A percentile compares a stretch with the other conserved stretches of the same genome.
These are phyloP conservation scores for Barnettozyma vustinii DNA, from an alignment of 805 yeast species.

Conservation along the genomic window DNA sequence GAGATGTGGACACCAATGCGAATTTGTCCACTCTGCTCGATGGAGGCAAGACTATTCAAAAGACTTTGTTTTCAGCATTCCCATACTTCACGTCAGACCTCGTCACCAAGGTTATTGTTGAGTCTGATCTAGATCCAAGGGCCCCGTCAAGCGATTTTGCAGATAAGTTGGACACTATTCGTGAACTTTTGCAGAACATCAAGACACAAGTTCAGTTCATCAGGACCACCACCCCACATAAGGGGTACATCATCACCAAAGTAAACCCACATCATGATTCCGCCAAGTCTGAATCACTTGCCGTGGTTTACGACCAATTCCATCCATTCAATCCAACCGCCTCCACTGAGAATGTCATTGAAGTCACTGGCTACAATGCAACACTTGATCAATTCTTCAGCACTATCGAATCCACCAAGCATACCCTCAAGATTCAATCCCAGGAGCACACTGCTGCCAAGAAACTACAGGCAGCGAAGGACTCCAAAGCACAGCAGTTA, in stretches of 20 bases:
- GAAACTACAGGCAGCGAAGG: conserved; percentile 67
- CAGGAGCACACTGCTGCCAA: conserved; percentile 73
- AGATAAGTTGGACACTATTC: conserved; percentile 28
- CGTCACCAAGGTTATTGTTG: conserved; percentile 44
- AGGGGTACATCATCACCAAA: conserved; percentile 63
- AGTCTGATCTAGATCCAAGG: conserved; percentile 42
- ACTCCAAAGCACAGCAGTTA: conserved; percentile 67
- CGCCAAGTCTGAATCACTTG: conserved; percentile 36
- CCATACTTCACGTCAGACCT: conserved; percentile 78
- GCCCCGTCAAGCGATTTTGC: conserved; percentile 28
- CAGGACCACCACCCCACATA: conserved; percentile 29
- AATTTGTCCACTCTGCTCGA: conserved; percentile 22
- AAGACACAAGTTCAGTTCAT: conserved; percentile 38
- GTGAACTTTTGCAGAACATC: conserved; percentile 41
- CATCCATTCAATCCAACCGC: conserved; percentile 60
- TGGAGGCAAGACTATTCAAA: conserved; percentile 55
- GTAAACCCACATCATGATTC: conserved; percentile 47
- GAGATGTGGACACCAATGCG: not conserved
- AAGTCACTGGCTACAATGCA: conserved; percentile 63
- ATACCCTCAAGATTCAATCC: conserved; percentile 66
- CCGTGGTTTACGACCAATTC: conserved; percentile 55
- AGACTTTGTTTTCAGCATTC: conserved; percentile 58
- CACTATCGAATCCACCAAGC: conserved; percentile 75
- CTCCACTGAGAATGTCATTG: conserved; percentile 29
- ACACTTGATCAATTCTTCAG: conserved; percentile 84